Conservation (phyloP, 2,329 filamentous ascomycete genomes). For the Phyllosticta citrichinensis region DNA sequence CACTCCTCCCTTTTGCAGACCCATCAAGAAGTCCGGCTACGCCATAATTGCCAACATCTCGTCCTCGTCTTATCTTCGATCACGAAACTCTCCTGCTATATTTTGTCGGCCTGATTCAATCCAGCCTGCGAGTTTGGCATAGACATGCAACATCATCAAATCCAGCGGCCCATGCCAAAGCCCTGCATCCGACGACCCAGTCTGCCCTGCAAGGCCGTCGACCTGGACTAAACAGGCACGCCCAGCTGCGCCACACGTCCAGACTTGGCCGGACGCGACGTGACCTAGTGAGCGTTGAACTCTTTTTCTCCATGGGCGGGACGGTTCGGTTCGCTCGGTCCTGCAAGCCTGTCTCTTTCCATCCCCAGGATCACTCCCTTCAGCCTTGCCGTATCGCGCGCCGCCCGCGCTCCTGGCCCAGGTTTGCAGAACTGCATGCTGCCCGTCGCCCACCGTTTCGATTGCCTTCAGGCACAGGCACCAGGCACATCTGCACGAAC, state of each 20-base stretch:
- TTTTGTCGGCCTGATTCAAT: not conserved
- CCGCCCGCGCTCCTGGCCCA: not conserved
- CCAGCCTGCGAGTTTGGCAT: not conserved
- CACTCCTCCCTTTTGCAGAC: not conserved
- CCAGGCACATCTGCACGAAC: not conserved
- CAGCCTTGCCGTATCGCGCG: not conserved
- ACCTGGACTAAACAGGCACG: not conserved
- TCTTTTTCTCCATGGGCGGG: not conserved
- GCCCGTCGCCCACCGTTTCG: not conserved
- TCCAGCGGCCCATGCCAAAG: no score
- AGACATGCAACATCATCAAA: not conserved
- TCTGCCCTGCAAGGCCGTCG: not conserved
- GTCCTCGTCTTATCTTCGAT: not conserved
- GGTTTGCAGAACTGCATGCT: not conserved
- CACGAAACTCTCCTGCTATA: not conserved
- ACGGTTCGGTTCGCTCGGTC: not conserved
- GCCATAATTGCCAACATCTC: not conserved
- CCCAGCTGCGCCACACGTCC: not conserved
- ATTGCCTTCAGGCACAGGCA: not conserved
- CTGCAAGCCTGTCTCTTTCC: not conserved
- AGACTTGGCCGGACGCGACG: not conserved
- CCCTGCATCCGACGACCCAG: not conserved
- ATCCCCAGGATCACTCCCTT: not conserved
- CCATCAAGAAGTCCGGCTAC: not conserved
- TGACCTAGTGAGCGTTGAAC: not conserved